Conservation (phyloP, 352 stramenopile genomes). For the Phytophthora macrochlamydospora region DNA sequence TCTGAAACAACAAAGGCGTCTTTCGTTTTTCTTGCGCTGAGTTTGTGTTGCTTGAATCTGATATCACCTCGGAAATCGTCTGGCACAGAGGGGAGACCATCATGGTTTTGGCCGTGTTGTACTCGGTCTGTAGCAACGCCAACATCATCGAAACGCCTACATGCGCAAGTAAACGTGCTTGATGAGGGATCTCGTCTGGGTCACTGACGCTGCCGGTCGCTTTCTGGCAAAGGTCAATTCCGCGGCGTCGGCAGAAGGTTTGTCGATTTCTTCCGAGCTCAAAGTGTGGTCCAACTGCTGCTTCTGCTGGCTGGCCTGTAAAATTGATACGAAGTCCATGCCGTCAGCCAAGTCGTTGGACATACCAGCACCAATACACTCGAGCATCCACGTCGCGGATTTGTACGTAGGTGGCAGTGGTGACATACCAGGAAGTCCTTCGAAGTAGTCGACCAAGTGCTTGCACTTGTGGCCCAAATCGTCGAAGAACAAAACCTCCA, state of each 20-base stretch:
- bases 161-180: conserved; percentile 34
- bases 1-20: no score
- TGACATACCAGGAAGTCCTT: conserved; percentile 18
- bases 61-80: no score
- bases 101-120: conserved; percentile 18
- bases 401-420: conserved; percentile 68
- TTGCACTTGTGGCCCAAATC: conserved; percentile 15
- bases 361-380: conserved; percentile 3
- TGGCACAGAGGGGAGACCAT: no score
- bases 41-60: no score
- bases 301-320: conserved; percentile 22
- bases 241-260: conserved; percentile 13
- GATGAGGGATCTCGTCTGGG: not conserved
- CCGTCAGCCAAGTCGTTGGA: not conserved
- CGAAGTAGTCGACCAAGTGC: conserved; percentile 18
- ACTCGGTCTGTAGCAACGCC: conserved; percentile 62
- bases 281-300: conserved; percentile 22
- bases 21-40: no score
- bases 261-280: conserved; percentile 17
- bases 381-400: conserved; percentile 42
- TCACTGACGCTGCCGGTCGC: not conserved
- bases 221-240: conserved; percentile 32
- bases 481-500: not conserved
- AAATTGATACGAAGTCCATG: conserved; percentile 34
- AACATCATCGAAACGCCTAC: conserved; percentile 74